Evolutionary conservation across 768 basidiomycete genomes (phyloP), one percentile per base, ranked within the genome.

Genomic region (Tubosaeta sp.): DNA sequence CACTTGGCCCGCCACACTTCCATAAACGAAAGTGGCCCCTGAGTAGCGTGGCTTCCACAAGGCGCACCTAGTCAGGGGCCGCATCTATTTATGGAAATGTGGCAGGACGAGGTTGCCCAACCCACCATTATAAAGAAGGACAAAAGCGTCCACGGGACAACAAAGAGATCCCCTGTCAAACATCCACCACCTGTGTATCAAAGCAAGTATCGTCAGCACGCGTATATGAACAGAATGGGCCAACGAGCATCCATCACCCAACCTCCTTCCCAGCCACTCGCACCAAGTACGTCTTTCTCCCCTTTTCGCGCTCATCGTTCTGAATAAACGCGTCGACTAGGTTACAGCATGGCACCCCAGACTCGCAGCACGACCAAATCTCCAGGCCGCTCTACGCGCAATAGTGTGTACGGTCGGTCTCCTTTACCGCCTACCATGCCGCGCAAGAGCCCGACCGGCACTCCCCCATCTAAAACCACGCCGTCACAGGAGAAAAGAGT

Each of bases 1-100:
- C 46, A 25, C 47, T 48, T 54, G 17, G 26, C 17, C 53, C 55
- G 46, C 56, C 55, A 64, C 50, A 22, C 51, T 11, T 13, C 56
- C 57, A 48, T 41, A 70, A 61, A 59, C 55, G 52, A 65, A 41
- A 55, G 43, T n/a, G 2, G 25, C 64, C 62, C 63, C 63, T 65
- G 63, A 56, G 13, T 32, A n/a, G 39, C 51, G 50, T 42, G 54
- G 51, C 47, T 25, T 32, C 61, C 54, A 52, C 29, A 60, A 52
- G 54, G 46, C n/a, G n/a, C n/a, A n/a, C n/a, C n/a, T n/a, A n/a
- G n/a, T n/a, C n/a, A n/a, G n/a, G n/a, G n/a, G n/a, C n/a, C n/a
- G n/a, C n/a, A n/a, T n/a, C n/a, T n/a, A n/a, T n/a, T n/a, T n/a
- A n/a, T n/a, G n/a, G n/a, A n/a, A n/a, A n/a, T n/a, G n/a, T n/a